Evolutionary conservation across 1,284 basidiomycete species (phyloP).

Genomic region (Rhodotorula sp.): DNA sequence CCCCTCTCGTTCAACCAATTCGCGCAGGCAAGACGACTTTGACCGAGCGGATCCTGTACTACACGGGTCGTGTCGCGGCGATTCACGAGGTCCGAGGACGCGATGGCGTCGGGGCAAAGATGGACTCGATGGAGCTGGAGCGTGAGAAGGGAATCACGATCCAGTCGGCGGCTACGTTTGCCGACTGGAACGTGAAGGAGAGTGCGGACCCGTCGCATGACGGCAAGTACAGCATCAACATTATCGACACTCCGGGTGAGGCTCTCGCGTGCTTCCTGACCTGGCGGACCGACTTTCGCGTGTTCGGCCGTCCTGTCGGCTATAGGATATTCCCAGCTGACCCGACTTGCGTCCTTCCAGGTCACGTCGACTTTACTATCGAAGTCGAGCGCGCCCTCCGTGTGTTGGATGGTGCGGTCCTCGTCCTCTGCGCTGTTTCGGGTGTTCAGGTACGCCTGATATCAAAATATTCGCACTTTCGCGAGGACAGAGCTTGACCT

Average conservation of each 20-base stretch:
- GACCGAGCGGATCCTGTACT: slow-evolving; percentile 95
- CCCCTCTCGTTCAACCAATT: slow-evolving; percentile 15
- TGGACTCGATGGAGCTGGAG: slow-evolving; percentile 99
- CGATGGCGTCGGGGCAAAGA: slow-evolving; percentile 96
- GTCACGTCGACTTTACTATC: slow-evolving; percentile 99
- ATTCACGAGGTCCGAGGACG: slow-evolving; percentile 97
- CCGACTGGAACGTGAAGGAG: slow-evolving; percentile 74
- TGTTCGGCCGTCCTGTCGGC: no score
- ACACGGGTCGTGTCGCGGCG: slow-evolving; percentile 91
- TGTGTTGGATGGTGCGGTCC: slow-evolving; percentile 92
- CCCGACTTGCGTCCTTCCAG: slow-evolving; percentile 49
- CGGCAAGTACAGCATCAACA: slow-evolving; percentile 89
- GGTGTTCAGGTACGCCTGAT: slow-evolving; percentile 75
- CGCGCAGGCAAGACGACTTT: slow-evolving; percentile 92
- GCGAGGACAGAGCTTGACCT: no score
- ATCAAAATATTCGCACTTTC: fast-evolving
- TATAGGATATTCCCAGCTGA: neutral
- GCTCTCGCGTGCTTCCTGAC: no score
- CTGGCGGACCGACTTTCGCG: neutral
- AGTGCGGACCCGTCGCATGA: slow-evolving; percentile 55
- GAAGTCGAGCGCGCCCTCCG: slow-evolving; percentile 96
- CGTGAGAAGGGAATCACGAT: slow-evolving; percentile 99
- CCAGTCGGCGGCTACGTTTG: slow-evolving; percentile 97
- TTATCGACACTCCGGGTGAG: slow-evolving; percentile 94
- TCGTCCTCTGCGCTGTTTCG: slow-evolving; percentile 94